Base-by-base conservation (phyloP, 2,329 filamentous ascomycete genomes). In the Neurospora sp. region DNA sequence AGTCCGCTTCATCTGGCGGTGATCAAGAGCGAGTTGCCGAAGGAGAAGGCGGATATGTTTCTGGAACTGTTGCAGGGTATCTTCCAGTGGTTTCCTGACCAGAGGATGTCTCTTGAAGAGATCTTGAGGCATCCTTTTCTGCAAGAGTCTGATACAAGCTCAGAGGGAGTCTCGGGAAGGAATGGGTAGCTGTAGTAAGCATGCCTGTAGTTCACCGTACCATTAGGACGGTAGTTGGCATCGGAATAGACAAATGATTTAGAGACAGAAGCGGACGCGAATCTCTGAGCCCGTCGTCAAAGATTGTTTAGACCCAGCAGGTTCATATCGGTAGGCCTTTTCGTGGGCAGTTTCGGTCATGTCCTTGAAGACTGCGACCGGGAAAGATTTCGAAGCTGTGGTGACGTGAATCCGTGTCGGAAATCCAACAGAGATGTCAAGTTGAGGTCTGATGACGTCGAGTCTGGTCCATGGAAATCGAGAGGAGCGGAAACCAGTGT, bases 51-150 rank as follows among this genome's bases (percentile, higher is more conserved):
- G 17, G 19, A 66, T 0, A 19, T 69, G 23, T 15, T 73, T 13
- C 39, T 68, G 17, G 70, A 73, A 19, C 67, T 73, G 5, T n/a
- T 69, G 4, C 1, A 19, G 10, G 43, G 36, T 17, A 69, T 73
- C 6, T 70, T 72, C 46, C 15, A 23, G 68, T 73, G 71, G 69
- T 43, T 19, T 5, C 68, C 69, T 8, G 39, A 62, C 5, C 36
- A 73, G 15, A 68, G 72, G 42, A 62, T 68, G 15, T 38, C 72
- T 1, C 11, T 70, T 1, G 33, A 68, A 23, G 28, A 69, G 4
- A 68, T 73, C 43, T 28, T 66, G n/a, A 8, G 4, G 10, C 70
- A 72, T 62, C 52, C 52, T 62, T 62, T 62, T n/a, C 15, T 62
- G 52, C 52, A 62, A 62, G 52, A 33, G 52, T 17, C 7, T 62